These are phyloP conservation scores for Ceratobasidium sp. DNA, from an alignment of 1,284 basidiomycete genomes.

Conservation along the genomic window DNA sequence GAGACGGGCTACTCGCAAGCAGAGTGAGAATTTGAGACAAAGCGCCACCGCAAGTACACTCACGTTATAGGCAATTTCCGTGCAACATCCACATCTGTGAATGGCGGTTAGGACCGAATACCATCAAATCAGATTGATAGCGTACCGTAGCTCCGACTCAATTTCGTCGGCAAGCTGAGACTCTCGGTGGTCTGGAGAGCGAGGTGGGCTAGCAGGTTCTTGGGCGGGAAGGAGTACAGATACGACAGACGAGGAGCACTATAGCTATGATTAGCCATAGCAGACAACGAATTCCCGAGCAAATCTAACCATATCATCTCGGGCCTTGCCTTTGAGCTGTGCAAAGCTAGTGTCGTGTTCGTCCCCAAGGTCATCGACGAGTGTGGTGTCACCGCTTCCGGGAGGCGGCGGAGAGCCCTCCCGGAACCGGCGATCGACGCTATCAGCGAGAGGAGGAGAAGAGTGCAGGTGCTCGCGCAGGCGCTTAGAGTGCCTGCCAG, in stretches of 20 bases:
- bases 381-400: conserved; percentile 29
- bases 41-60: not conserved
- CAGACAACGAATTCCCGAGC: not conserved
- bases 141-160: conserved; percentile 50
- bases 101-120: conserved; percentile 1
- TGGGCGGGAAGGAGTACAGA: conserved; percentile 19
- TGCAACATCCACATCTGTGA: conserved; percentile 50
- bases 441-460: conserved; percentile 2
- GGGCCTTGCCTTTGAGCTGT: conserved; percentile 32
- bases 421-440: conserved; percentile 2
- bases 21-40: not conserved
- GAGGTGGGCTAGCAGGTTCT: not conserved
- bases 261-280: not conserved
- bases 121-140: conserved; percentile 5
- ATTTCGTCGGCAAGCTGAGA: conserved; percentile 48
- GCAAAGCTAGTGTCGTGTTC: not conserved
- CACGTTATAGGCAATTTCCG: conserved; percentile 49
- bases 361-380: conserved; percentile 21
- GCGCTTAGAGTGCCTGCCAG: conserved; percentile 20
- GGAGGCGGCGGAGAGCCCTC: conserved; percentile 26
- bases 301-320: conserved; percentile 25
- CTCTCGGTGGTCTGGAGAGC: conserved; percentile 21
- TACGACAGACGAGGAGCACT: conserved; percentile 31
- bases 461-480: conserved; percentile 23
- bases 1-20: conserved; percentile 45